Conservation (phyloP, 2,329 filamentous ascomycete genomes). For the Domatiomyces globalis region DNA sequence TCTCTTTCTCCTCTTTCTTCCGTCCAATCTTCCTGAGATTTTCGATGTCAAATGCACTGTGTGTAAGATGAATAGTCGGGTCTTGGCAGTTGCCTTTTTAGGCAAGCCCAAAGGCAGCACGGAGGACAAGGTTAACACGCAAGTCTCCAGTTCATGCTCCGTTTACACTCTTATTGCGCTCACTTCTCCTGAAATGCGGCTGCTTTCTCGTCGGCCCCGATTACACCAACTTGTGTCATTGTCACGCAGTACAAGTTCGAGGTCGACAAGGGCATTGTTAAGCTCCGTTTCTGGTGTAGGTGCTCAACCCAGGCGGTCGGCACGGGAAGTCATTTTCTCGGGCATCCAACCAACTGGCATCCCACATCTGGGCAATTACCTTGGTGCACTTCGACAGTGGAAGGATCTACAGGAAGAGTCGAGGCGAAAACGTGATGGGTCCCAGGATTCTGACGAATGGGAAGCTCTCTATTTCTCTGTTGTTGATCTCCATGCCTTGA, state of each 20-base stretch:
- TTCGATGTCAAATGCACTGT: not conserved
- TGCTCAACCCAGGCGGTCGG: not conserved
- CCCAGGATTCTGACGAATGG: conserved; percentile 22
- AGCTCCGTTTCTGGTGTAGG: not conserved
- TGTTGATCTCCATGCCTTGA: conserved; percentile 90
- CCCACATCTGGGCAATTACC: conserved; percentile 89
- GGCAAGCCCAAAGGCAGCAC: not conserved
- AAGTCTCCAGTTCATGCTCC: not conserved
- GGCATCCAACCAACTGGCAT: conserved; percentile 93
- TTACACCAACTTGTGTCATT: not conserved
- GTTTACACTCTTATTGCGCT: not conserved
- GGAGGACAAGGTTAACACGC: not conserved
- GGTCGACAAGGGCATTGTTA: not conserved
- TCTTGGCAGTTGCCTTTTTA: not conserved
- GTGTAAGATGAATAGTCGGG: not conserved
- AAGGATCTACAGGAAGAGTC: conserved; percentile 58
- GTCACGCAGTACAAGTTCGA: not conserved
- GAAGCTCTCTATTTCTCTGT: conserved; percentile 50
- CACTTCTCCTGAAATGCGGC: not conserved
- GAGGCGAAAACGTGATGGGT: not conserved
- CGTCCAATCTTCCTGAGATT: not conserved
- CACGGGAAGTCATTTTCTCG: conserved; percentile 51
- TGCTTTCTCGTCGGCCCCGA: not conserved
- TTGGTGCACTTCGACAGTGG: conserved; percentile 82
- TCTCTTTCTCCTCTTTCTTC: not conserved